phyloP scores from a whole-genome alignment of 2,329 filamentous ascomycete species.

The Bertia moriformis region DNA sequence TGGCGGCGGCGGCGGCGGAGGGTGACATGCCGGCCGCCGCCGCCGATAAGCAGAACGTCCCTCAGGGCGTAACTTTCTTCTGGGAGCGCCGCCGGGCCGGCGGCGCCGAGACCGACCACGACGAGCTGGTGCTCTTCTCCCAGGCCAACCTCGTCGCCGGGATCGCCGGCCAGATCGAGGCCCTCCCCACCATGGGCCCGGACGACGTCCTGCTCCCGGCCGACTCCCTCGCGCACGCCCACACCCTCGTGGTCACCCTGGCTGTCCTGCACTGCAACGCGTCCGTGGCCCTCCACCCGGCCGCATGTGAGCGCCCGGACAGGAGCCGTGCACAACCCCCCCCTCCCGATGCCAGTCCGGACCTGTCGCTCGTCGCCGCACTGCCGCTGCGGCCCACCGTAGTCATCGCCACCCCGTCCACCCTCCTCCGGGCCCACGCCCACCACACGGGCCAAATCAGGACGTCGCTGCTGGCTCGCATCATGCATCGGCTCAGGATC shows the following conservation, averaged over 20 bases:
- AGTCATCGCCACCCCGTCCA: neutral
- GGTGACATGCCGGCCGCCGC: constrained; percentile 55
- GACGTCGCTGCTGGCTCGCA: neutral
- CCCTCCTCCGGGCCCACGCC: neutral
- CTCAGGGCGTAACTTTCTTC: constrained; percentile 48
- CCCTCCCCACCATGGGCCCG: constrained; percentile 57
- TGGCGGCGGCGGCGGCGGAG: constrained; percentile 55
- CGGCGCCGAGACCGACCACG: constrained; percentile 37
- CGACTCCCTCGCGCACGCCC: constrained; percentile 65
- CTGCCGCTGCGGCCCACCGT: neutral
- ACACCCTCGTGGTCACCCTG: constrained; percentile 67
- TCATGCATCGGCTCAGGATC: neutral
- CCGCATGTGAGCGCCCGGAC: too few species aligned
- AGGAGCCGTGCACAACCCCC: too few species aligned
- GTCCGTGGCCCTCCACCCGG: neutral
- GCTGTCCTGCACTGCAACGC: constrained; percentile 72
- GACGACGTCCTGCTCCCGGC: constrained; percentile 75
- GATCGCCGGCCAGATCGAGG: constrained; percentile 62
- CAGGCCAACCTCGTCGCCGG: constrained; percentile 79
- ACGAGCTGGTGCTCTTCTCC: constrained; percentile 61
- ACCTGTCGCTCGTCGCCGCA: neutral
- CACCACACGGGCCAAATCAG: neutral
- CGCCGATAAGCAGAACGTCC: constrained; percentile 30
- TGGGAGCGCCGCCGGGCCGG: constrained; percentile 40
- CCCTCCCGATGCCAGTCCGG: too few species aligned